A percentile compares a stretch with the other conserved stretches of the same genome.
Evolutionary conservation across 2,329 filamentous ascomycete species (phyloP).

Genomic region (Sarocladiaceae sp.): DNA sequence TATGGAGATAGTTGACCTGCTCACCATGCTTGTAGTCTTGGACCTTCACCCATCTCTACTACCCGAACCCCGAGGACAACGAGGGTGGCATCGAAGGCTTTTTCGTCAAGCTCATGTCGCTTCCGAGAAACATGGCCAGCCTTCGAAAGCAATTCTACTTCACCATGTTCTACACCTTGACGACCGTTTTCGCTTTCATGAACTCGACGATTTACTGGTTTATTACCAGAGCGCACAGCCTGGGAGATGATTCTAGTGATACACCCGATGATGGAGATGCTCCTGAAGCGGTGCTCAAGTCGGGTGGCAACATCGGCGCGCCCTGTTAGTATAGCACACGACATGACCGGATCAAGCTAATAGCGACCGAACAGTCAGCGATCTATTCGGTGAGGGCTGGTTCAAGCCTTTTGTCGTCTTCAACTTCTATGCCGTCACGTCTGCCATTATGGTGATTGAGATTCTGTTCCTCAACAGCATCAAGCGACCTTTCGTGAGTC

Average conservation of each 20-base stretch:
- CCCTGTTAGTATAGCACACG: not conserved
- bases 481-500: constrained; percentile 40
- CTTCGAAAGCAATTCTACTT: constrained; percentile 40
- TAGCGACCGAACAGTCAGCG: constrained; percentile 30
- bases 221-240: constrained; percentile 27
- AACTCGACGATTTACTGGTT: constrained; percentile 47
- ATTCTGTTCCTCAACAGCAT: constrained; percentile 46
- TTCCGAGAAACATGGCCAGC: constrained; percentile 34
- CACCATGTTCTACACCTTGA: constrained; percentile 42
- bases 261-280: not conserved
- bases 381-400: constrained; percentile 41
- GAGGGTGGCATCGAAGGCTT: constrained; percentile 29
- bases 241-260: constrained; percentile 13
- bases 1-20: not conserved
- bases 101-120: constrained; percentile 35
- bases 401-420: constrained; percentile 40
- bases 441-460: constrained; percentile 38
- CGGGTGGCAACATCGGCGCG: constrained; percentile 4
- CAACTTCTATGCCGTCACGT: constrained; percentile 38
- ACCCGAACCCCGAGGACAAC: constrained; percentile 32
- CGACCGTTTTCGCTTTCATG: constrained; percentile 41
- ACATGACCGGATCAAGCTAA: not conserved
- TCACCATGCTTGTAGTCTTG: constrained; percentile 30
- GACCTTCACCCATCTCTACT: constrained; percentile 47
- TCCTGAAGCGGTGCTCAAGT: not conserved